phyloP scores from a whole-genome alignment of 164 flowering plant genomes.

The Nymphaea thermarum region DNA sequence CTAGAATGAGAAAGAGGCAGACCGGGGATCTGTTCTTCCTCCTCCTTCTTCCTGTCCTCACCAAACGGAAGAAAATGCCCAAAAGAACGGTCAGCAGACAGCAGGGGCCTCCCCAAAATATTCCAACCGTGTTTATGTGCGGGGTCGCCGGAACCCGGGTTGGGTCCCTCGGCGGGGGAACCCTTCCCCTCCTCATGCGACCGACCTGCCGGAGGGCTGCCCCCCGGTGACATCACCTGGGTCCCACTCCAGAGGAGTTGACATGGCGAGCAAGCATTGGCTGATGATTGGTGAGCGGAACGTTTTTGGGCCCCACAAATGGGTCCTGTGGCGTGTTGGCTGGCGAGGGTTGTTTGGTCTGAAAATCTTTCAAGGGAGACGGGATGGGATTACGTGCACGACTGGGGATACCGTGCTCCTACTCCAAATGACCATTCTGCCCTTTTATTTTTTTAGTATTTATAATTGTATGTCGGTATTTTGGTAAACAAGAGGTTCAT shows the following conservation, averaged over 20 bases:
- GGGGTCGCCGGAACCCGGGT: neutral
- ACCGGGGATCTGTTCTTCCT: neutral
- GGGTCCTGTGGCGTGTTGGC: neutral
- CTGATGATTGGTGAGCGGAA: neutral
- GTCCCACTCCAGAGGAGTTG: neutral
- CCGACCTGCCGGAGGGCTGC: neutral
- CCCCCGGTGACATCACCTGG: neutral
- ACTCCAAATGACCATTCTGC: neutral
- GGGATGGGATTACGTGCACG: neutral
- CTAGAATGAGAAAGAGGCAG: neutral
- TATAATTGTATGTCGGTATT: neutral
- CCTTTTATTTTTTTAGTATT: too few species aligned
- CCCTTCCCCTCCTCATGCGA: neutral
- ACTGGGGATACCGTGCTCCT: neutral
- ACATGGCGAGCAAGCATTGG: neutral
- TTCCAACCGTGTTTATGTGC: neutral
- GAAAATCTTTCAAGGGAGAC: neutral
- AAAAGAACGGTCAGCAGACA: neutral
- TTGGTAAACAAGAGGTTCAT: neutral
- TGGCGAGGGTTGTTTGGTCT: neutral
- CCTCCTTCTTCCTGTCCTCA: neutral
- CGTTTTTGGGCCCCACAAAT: neutral
- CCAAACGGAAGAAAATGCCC: neutral
- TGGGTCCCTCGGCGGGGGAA: neutral
- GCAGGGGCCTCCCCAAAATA: neutral